These are phyloP conservation scores for Pseudisothecium myosuroides DNA, from an alignment of 225 moss, liverwort and hornwort species.

Conservation along the genomic window DNA sequence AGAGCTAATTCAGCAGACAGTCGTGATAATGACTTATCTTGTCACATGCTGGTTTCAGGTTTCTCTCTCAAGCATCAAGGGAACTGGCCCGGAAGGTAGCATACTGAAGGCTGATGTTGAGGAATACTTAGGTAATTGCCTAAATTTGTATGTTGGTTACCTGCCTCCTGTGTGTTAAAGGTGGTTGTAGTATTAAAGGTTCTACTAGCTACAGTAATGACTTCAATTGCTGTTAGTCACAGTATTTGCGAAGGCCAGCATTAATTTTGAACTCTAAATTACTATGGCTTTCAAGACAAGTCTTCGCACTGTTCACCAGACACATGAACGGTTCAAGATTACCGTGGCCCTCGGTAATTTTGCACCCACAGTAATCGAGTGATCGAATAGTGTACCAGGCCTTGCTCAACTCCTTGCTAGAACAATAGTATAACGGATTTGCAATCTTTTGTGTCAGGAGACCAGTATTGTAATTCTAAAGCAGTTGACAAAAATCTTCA, in stretches of 20 bases:
- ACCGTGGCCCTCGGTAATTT: not conserved
- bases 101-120: slow-evolving; percentile 73
- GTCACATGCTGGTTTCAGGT: slow-evolving; percentile 14
- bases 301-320: not conserved
- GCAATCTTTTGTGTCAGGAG: not conserved
- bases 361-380: not conserved
- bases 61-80: slow-evolving; percentile 51
- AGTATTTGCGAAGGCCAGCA: not conserved
- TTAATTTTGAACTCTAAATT: not conserved
- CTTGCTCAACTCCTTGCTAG: not conserved
- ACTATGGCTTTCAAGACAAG: not conserved
- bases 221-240: not conserved
- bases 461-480: not conserved
- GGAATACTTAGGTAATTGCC: slow-evolving; percentile 38
- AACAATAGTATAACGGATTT: not conserved
- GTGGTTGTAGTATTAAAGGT: not conserved
- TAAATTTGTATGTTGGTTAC: not conserved
- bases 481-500: not conserved
- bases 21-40: not conserved
- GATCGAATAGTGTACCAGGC: not conserved
- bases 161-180: not conserved
- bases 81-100: slow-evolving; percentile 65
- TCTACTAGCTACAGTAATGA: not conserved
- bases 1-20: not conserved
- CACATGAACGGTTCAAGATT: not conserved